Evolutionary conservation across 805 yeast species (phyloP), one percentile per base, ranked within the genome.

Genomic region (Hanseniaspora pseudoguilliermondii): DNA sequence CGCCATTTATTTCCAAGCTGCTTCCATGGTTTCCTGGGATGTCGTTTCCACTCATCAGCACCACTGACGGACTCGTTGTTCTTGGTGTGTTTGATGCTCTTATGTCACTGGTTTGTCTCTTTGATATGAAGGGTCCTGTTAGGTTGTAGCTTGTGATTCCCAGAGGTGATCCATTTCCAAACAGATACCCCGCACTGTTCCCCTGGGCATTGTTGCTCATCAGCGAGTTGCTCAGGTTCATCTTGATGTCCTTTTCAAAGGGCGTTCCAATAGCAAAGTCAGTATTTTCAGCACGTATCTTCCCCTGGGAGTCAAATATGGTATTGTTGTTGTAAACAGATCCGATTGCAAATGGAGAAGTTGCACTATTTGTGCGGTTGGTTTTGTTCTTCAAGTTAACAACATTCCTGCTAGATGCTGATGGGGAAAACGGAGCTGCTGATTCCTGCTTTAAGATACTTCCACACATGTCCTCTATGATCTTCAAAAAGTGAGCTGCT

Each of bases 381-480:
- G 18, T 18, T n/a, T 29, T 29, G 36, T 27, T 43, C 15, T 25
- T 25, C 34, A 25, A 27, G n/a, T 23, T 25, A 6, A 13, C 38
- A 25, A 35, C 49, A 7, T 44, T 44, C 3, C 9, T 27, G 5
- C 2, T 44, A 8, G 49, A 32, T 23, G 50, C 18, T 3, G 50
- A 41, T 29, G 56, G 56, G 9, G 56, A 46, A 32, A 53, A 53
- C 8, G 56, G 50, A 20, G 40, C 56, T n/a, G 50, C 50, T 20
- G 54, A 48, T 2, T 49, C 54, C 27, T 55, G 43, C 18, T 49
- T 29, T 15, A 55, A 35, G 21, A 55, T 49, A 10, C 39, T 55
- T 5, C 55, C 58, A 42, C 58, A 56, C 47, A 56, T 41, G 34
- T 47, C 49, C 29, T 56, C 55, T 15, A 56, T 51, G 6, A 56